A percentile compares a stretch with the other conserved stretches of the same genome.
Evolutionary conservation across 495 filamentous ascomycete genomes (phyloP).

Genomic region (Hypoxylon fuscum): DNA sequence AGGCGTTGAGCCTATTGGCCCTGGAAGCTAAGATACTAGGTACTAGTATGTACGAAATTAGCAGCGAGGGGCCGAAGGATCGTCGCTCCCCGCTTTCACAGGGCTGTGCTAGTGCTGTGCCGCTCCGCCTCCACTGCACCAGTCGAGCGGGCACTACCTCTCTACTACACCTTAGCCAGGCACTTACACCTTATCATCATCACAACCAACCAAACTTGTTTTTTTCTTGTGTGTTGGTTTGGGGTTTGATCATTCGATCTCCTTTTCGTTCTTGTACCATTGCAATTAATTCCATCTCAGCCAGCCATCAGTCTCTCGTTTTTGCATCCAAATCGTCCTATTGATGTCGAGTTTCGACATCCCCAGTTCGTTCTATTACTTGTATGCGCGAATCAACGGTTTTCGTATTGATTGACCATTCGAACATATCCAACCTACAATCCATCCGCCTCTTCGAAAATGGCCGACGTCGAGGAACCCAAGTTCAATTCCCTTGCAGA

Average conservation of each 20-base stretch:
- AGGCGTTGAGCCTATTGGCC: constrained; percentile 7
- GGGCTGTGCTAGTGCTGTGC: constrained; percentile 31
- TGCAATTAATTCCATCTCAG: neutral
- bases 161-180: neutral
- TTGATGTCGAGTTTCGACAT: neutral
- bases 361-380: neutral
- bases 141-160: neutral
- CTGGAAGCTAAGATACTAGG: constrained; percentile 9
- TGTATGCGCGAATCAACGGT: neutral
- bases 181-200: no score
- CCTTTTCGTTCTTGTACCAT: neutral
- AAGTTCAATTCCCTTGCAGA: constrained; percentile 63
- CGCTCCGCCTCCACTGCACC: constrained; percentile 15
- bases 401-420: no score
- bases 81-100: constrained; percentile 23
- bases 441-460: no score
- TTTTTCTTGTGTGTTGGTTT: neutral
- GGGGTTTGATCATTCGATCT: neutral
- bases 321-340: neutral
- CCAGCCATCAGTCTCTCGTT: neutral
- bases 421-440: no score
- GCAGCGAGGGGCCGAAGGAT: constrained; percentile 28
- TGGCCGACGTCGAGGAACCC: constrained; percentile 65
- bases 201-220: neutral
- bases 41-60: constrained; percentile 19